Conservation (phyloP, 371 early-diverging fungal species). For the Actinomucor elegans region DNA sequence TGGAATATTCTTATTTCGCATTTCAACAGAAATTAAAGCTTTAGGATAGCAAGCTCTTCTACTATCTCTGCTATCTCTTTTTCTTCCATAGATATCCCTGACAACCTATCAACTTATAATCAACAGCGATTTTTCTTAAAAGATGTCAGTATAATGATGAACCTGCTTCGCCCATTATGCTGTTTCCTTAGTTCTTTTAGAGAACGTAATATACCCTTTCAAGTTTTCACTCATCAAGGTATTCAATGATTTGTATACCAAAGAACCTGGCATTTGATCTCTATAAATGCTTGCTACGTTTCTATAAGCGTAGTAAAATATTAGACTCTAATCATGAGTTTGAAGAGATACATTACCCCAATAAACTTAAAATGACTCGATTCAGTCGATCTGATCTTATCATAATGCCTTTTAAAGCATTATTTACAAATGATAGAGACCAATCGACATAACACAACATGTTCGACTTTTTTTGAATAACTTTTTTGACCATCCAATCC, state of each 20-base stretch:
- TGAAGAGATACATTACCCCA: too few relatives aligned
- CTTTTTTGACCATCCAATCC: too few relatives aligned
- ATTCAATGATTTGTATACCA: neutral
- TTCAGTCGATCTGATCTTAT: neutral
- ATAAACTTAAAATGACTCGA: neutral
- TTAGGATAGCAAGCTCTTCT: too few relatives aligned
- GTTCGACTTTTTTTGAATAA: too few relatives aligned
- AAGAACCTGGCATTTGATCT: neutral
- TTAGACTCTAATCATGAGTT: too few relatives aligned
- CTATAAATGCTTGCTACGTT: neutral
- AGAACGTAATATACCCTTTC: neutral
- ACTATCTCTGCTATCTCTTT: too few relatives aligned
- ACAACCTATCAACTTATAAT: neutral
- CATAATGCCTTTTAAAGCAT: neutral
- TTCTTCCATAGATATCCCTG: too few relatives aligned
- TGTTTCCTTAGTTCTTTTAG: neutral
- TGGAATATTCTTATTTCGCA: too few relatives aligned
- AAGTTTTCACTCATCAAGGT: neutral
- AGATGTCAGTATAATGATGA: neutral
- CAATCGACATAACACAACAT: neutral
- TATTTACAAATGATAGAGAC: neutral
- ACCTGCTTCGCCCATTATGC: neutral
- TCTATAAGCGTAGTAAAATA: neutral
- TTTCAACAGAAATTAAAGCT: too few relatives aligned
- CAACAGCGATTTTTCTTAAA: neutral